Conservation (phyloP, 1,284 basidiomycete species). For the Spongispora temasekensis region DNA sequence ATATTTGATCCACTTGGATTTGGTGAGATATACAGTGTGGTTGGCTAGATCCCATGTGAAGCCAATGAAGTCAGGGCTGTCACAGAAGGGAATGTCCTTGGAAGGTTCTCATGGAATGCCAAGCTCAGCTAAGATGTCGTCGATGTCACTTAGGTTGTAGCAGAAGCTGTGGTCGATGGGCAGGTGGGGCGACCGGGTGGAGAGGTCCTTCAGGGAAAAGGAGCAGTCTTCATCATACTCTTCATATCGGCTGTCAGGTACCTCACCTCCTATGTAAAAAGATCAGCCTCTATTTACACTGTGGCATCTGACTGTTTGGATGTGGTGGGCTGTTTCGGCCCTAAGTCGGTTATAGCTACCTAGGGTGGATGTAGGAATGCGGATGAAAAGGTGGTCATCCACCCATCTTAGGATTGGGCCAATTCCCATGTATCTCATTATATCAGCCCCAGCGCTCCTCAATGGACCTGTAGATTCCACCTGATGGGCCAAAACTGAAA, state of each 20-base stretch:
- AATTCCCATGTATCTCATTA: conserved; percentile 20
- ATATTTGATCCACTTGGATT: too few species aligned
- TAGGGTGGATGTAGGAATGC: neutral
- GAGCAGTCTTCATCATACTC: conserved; percentile 8
- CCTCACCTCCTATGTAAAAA: neutral
- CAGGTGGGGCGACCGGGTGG: too few species aligned
- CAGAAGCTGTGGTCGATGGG: too few species aligned
- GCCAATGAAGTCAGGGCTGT: too few species aligned
- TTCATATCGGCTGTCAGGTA: neutral
- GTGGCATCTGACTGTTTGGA: neutral
- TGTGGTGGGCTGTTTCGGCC: neutral
- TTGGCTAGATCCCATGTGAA: too few species aligned
- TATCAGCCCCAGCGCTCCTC: conserved; percentile 34
- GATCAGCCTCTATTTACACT: neutral
- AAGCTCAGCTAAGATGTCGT: too few species aligned
- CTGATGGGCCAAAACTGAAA: conserved; percentile 42
- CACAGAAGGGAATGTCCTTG: too few species aligned
- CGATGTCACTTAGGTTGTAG: too few species aligned
- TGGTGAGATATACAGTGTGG: too few species aligned
- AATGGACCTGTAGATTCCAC: conserved; percentile 35
- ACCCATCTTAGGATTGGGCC: neutral
- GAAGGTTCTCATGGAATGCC: too few species aligned
- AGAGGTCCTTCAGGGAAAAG: neutral
- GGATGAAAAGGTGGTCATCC: neutral
- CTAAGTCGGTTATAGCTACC: neutral